Base-by-base conservation (phyloP, 192 early-diverging fungal species). In the Gonapodya prolifera region DNA sequence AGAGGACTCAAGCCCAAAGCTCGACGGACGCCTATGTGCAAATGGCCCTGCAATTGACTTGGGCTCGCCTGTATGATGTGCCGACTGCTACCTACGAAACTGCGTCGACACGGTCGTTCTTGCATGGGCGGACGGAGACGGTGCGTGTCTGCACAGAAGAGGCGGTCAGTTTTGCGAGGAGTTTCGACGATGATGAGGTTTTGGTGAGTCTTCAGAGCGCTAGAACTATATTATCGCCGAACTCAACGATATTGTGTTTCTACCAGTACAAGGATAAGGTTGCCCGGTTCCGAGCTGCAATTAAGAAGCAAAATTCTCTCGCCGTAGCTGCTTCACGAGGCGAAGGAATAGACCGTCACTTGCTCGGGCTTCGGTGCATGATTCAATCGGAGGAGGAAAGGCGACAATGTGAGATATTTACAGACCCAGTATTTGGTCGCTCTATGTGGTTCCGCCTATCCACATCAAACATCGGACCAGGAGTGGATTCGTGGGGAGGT, bases 11-110 rank as follows among this genome's bases (percentile, higher is more conserved):
- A 73, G 71, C 71, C 71, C 16, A 8, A 2, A 73, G 89, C 74
- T 93, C 92, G 61, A 94, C 95, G 32, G 96, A 98, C 82, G 93
- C 93, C 0, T 98, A 87, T 83, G 84, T 97, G 35, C 96, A 98
- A 83, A 86, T 98, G 82, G 94, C 89, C 0, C 83, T 96, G 33
- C 96, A 98, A 79, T 79, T 95, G 2, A 91, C 96, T 2, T 94
- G 93, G 84, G 87, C 88, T 78, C 86, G 93, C 1, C 85, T 89
- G 28, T 88, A 94, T 81, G 90, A 90, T 23, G 81, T 84, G 69
- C 88, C 89, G 2, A 83, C 86, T 28, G 84, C 93, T 34, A 93
- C 91, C 0, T 94, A 94, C 80, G 92, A 94, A 78, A 88, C 92
- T 29, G 87, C 93, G 16, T 91, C 92, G 28, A 86, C 89, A 33